These are phyloP conservation scores for Yarrowia sp. DNA, from an alignment of 805 yeast species.

Conservation along the genomic window DNA sequence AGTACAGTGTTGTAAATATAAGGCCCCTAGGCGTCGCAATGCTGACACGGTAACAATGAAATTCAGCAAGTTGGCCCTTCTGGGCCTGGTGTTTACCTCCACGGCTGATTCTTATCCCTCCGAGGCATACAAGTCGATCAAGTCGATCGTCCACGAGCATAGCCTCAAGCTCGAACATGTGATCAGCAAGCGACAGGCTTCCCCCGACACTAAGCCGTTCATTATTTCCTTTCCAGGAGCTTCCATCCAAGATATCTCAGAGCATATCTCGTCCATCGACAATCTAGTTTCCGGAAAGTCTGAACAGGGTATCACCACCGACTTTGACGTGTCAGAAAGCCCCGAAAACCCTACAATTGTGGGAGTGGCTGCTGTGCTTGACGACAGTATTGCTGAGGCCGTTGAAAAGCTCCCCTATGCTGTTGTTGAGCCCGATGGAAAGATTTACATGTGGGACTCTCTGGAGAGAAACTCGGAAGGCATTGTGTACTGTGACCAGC, in stretches of 20 bases:
- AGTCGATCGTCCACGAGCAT: background rate
- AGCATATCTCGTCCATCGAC: conserved; percentile 1
- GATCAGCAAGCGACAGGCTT: conserved; percentile 1
- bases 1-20: background rate
- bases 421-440: conserved; percentile 72
- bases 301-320: conserved; percentile 13
- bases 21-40: background rate
- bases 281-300: background rate
- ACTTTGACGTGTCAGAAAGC: background rate
- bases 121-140: conserved; percentile 24
- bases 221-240: background rate
- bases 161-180: background rate
- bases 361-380: background rate
- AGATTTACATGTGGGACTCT: conserved; percentile 52
- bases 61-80: background rate
- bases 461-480: background rate
- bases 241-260: conserved; percentile 4
- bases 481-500: conserved; percentile 54
- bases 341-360: background rate
- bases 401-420: background rate
- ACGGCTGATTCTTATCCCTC: background rate
- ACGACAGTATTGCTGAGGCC: background rate
- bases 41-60: background rate
- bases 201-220: background rate
- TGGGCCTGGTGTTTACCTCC: background rate